Base-by-base conservation (phyloP, 345 rosid genomes). In the Lepidium didymum region DNA sequence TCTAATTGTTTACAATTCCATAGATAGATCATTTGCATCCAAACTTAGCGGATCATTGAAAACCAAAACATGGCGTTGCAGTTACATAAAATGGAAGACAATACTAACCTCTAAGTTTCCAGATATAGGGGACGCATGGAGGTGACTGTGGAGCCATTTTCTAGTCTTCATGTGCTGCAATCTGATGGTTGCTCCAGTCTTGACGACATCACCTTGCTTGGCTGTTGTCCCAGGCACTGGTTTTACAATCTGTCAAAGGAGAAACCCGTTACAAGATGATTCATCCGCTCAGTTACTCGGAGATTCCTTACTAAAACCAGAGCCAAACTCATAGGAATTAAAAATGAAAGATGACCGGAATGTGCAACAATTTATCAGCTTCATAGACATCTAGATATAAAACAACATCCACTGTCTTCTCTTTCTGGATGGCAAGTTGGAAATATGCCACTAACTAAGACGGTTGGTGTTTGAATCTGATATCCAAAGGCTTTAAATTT, bases 61-160 rank as follows among this genome's bases (percentile, higher is more conserved):
- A 23, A 11, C 8, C 11, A 6, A 25, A 23, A 31, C 23, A 75
- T 14, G 21, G 5, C 18, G 59, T 14, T 10, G 37, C 56, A 52
- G 5, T 5, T 13, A 27, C 31, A 37, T 36, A 0, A 12, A 45
- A 15, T 18, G 37, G 70, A 33, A 47, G 51, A 70, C 11, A 19
- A 12, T 21, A 69, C 82, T 61, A 55, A 90, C 99, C 99, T 94
- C 99, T 14, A 94, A 79, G 83, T 94, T 94, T 65, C 99, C 96
- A 4, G 99, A 81, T 54, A 94, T 89, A 38, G 99, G 99, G 40
- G 99, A 94, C 10, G 91, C 95, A 77, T 89, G 93, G 68, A 94
- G 69, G 61, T 94, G 99, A 77, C 99, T 94, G 63, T 94, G 99
- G 62, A 94, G 69, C 97, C 97, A 94, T 57, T 89, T 94, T 49